phyloP scores from a whole-genome alignment of 805 yeast species.

The Sugiyamaella lignohabitans region DNA sequence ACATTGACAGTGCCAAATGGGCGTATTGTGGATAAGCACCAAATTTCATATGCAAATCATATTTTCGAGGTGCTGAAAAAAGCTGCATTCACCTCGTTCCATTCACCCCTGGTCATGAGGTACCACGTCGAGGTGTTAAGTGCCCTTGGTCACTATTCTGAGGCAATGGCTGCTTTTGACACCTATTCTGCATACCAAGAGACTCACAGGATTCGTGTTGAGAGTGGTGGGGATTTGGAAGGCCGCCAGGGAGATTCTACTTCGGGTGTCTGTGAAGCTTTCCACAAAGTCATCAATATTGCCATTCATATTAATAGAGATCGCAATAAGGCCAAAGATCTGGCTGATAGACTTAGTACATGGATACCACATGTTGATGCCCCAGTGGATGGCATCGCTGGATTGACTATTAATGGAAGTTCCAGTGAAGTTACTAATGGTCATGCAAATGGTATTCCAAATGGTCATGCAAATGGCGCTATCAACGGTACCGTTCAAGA shows the following conservation, averaged over 20 bases:
- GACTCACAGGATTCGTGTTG: constrained; percentile 20
- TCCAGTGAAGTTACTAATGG: not conserved
- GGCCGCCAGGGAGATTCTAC: constrained; percentile 16
- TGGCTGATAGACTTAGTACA: constrained; percentile 17
- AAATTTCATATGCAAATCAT: constrained; percentile 13
- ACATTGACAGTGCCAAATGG: constrained; percentile 9
- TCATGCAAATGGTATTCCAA: no score
- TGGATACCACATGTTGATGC: constrained; percentile 4
- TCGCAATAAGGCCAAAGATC: constrained; percentile 11
- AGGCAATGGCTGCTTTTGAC: constrained; percentile 31
- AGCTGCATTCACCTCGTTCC: constrained; percentile 27
- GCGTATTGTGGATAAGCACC: constrained; percentile 7
- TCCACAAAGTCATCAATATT: constrained; percentile 12
- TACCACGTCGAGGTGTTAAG: constrained; percentile 24
- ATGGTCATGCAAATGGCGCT: no score
- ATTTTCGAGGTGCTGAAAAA: constrained; percentile 16
- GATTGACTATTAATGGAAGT: not conserved
- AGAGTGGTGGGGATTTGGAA: constrained; percentile 24
- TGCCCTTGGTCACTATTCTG: constrained; percentile 24
- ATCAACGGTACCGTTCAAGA: not conserved
- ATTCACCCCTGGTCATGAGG: constrained; percentile 32
- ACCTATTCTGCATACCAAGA: constrained; percentile 28
- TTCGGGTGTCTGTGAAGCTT: constrained; percentile 14
- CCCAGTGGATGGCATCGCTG: constrained; percentile 1
- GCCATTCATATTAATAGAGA: constrained; percentile 14